Percentiles rank a stretch among this genome's conserved stretches.
Conservation (phyloP, 129 eudicot genomes). For the Gnaphalium uliginosum region DNA sequence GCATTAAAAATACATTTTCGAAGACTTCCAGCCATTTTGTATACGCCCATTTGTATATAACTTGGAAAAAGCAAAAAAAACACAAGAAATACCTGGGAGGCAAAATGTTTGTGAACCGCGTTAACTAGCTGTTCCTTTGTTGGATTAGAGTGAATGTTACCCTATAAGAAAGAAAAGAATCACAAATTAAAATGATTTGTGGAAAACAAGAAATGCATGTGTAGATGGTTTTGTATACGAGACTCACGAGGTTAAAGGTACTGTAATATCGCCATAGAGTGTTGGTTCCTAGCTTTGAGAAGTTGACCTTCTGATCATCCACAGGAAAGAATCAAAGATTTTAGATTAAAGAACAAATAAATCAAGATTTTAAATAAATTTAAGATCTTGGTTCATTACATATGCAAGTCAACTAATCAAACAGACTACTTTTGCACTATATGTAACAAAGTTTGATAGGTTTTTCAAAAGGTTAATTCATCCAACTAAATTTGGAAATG, state of each 20-base stretch:
- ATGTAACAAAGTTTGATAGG: background rate
- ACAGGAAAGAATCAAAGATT: slow-evolving; percentile 19
- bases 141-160: slow-evolving; percentile 52
- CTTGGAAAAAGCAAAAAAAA: slow-evolving; percentile 11
- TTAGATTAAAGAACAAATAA: background rate
- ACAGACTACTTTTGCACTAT: background rate
- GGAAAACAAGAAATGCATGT: background rate
- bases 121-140: slow-evolving; percentile 78
- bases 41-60: background rate
- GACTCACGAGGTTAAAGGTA: slow-evolving; percentile 73
- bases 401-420: slow-evolving; percentile 17
- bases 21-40: no score
- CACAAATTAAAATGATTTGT: background rate
- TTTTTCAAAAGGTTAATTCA: background rate
- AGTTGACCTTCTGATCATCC: slow-evolving; percentile 66
- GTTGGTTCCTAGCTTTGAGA: slow-evolving; percentile 79
- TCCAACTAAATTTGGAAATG: slow-evolving; percentile 4
- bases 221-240: background rate
- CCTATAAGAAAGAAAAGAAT: slow-evolving; percentile 35
- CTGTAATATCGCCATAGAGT: slow-evolving; percentile 90
- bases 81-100: slow-evolving; percentile 66
- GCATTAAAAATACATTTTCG: no score
- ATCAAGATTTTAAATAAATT: background rate
- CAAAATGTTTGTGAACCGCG: slow-evolving; percentile 83
- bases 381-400: background rate